Percentiles rank a stretch among this genome's conserved stretches.
These are phyloP conservation scores for Ceratobasidium sp. DNA, from an alignment of 1,284 basidiomycete species.

Conservation along the genomic window DNA sequence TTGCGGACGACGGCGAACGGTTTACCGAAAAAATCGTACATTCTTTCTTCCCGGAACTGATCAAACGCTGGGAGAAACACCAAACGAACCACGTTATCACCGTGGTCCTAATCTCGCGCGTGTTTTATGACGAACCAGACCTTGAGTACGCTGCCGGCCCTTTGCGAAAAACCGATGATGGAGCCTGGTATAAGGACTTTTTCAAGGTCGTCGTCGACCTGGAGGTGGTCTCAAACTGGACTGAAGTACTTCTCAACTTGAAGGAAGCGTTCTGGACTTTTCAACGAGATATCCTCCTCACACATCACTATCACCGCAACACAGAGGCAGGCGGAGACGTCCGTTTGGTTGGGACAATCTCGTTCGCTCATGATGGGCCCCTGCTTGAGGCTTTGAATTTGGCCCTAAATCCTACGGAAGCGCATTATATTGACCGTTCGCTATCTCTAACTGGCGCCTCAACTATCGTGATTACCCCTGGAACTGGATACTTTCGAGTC, in stretches of 20 bases:
- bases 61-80: constrained; percentile 83
- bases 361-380: constrained; percentile 94
- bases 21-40: constrained; percentile 98
- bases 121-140: constrained; percentile 90
- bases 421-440: constrained; percentile 96
- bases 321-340: constrained; percentile 61
- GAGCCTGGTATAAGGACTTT: constrained; percentile 94
- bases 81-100: constrained; percentile 94
- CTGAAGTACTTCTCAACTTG: constrained; percentile 84
- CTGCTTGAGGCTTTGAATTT: constrained; percentile 95
- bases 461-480: constrained; percentile 91
- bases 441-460: constrained; percentile 91
- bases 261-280: constrained; percentile 92
- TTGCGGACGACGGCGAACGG: constrained; percentile 95
- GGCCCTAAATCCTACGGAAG: constrained; percentile 92
- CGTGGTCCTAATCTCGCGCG: constrained; percentile 94
- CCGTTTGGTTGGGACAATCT: constrained; percentile 81
- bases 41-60: constrained; percentile 88
- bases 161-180: constrained; percentile 77
- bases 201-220: constrained; percentile 95
- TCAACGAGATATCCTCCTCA: constrained; percentile 87
- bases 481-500: constrained; percentile 94
- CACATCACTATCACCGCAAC: constrained; percentile 85
- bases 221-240: constrained; percentile 90
- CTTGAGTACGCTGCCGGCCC: constrained; percentile 82